Evolutionary conservation across 2,329 filamentous ascomycete genomes (phyloP), one percentile per base, ranked within the genome.

Genomic region (Trichoderma citrinoviride): DNA sequence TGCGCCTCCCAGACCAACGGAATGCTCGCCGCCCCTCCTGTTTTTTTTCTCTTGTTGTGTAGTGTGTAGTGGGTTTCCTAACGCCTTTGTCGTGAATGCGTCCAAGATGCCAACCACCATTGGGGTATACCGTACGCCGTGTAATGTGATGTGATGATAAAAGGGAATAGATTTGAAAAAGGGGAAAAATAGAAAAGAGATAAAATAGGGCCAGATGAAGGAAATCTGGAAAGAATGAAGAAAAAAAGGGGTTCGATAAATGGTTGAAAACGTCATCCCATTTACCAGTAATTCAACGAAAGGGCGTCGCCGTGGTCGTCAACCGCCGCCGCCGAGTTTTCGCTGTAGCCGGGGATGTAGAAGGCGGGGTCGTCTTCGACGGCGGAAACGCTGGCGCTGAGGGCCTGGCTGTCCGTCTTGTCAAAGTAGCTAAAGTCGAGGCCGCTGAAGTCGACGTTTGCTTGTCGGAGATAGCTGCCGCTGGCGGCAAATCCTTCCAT

Each of bases 361-460:
- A 82, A 80, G 3, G 78, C 77, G 21, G 80, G 75, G 67, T 85
- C 81, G 47, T 84, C 80, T 44, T 87, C 85, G 10, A 84, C 78
- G 68, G 83, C 77, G 7, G 81, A 79, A 29, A 83, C 76, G 52
- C 82, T 79, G 17, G 77, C 76, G 46, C 77, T 73, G 67, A 80
- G 72, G 7, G 78, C 73, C 46, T 74, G 75, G 47, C 71, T 71
- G 40, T 80, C 76, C 60, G 81, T 81, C 70, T 83, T 83, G 70
- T 83, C 80, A 71, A 87, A 85, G 65, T 82, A 82, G 66, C 85
- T 81, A 68, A 85, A 82, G 70, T 86, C 85, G 65, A 86, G 79
- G 68, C 76, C 78, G 55, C 77, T 79, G 54, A 86, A 71, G 63
- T 85, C 82, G 6, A 74, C 70, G 66, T 69, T 73, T 60, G 76